Base-by-base conservation (phyloP, 805 yeast genomes). In the Myxozyma lipomycoides region DNA sequence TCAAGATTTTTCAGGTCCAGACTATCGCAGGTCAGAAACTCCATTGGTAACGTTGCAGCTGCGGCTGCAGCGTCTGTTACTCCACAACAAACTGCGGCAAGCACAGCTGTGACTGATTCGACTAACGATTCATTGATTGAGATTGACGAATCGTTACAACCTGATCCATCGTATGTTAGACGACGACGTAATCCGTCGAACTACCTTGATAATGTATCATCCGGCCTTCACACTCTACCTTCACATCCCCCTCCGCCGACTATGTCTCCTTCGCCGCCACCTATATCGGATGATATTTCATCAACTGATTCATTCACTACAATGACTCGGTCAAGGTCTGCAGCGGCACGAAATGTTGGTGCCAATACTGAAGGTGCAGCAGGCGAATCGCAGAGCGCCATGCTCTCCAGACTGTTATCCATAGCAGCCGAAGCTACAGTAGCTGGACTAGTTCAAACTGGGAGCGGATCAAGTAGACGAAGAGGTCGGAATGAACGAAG, bases 401-500 rank as follows among this genome's bases (percentile, higher is more conserved):
- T 73, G 67, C 63, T 74, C 4, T 70, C 78, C 1, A 62, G 76
- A 32, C 58, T 74, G 18, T 55, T 74, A 26, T 74, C 75, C 18
- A 61, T 73, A 19, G 78, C 78, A 1, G 76, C 78, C 0, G 66
- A 71, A 1, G 73, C 76, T 1, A 73, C 78, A 0, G 73, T 75
- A 1, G 58, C 62, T 1, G 67, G 74, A 4, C 53, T 75, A 17
- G 65, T 73, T 40, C 12, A 22, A 40, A 40, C 45, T 43, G n/a
- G n/a, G n/a, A n/a, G n/a, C n/a, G 32, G 32, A 9, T 9, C 12
- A 9, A 28, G 12, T 28, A 15, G 43, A 48, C 26, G 38, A 19
- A 24, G 23, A 32, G 32, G 12, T 12, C 12, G 32, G 32, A 7
- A 26, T 22, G 34, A 25, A 45, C 28, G 30, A 23, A 44, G 21